Evolutionary conservation across 331 rosid genomes (phyloP).

Genomic region (Prunus yedoensis): DNA sequence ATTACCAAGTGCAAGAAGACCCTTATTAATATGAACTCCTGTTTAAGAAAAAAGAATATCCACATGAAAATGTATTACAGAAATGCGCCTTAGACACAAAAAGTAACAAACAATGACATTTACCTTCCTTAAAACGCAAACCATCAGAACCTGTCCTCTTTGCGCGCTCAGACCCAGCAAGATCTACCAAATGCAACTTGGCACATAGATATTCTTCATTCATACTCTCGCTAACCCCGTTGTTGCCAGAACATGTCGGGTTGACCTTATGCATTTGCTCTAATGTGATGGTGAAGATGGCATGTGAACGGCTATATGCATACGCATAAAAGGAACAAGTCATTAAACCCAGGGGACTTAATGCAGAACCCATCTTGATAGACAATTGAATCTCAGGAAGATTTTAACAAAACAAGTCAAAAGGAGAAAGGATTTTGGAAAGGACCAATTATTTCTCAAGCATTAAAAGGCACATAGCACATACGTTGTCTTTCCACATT

Average conservation of each 20-base stretch:
- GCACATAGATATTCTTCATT: conserved; percentile 91
- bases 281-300: conserved; percentile 95
- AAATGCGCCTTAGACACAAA: conserved; percentile 15
- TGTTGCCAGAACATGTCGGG: conserved; percentile 43
- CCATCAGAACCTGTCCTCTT: conserved; percentile 99
- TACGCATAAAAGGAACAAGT: conserved; percentile 29
- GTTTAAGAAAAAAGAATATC: conserved; percentile 31
- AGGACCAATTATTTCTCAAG: not conserved
- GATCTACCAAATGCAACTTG: conserved; percentile 96
- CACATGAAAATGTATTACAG: conserved; percentile 25
- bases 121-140: conserved; percentile 96
- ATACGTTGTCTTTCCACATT: not conserved
- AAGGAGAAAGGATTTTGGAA: not conserved
- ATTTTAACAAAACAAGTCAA: not conserved
- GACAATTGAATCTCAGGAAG: not conserved
- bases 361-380: not conserved
- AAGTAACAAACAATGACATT: conserved; percentile 18
- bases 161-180: conserved; percentile 99
- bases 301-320: conserved; percentile 88
- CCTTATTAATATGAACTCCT: conserved; percentile 98
- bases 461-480: not conserved
- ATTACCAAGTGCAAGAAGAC: conserved; percentile 98
- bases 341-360: conserved; percentile 13
- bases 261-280: conserved; percentile 90
- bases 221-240: conserved; percentile 46